Conservation (phyloP, 1,284 basidiomycete genomes). For the Ustilago lituana region DNA sequence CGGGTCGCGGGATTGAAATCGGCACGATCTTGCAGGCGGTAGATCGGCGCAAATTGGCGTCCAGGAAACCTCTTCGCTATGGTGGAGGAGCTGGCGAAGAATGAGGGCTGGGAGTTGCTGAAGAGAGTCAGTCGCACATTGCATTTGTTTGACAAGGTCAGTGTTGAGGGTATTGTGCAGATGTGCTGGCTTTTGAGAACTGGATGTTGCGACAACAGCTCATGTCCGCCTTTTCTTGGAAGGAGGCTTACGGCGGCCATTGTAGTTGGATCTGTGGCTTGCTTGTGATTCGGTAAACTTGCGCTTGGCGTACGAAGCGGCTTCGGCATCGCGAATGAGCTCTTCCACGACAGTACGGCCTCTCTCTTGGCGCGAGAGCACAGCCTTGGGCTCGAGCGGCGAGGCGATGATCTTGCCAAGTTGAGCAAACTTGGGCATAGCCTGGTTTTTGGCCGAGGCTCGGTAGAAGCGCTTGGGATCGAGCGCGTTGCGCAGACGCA, state of each 20-base stretch:
- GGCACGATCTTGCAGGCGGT: too few relatives aligned
- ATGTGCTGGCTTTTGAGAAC: background rate
- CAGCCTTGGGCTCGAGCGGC: conserved; percentile 78
- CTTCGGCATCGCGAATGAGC: conserved; percentile 85
- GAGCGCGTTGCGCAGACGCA: conserved; percentile 87
- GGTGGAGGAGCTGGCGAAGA: too few relatives aligned
- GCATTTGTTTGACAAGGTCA: too few relatives aligned
- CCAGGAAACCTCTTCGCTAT: too few relatives aligned
- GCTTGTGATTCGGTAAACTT: conserved; percentile 79
- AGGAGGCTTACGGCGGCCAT: conserved; percentile 33
- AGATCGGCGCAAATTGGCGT: too few relatives aligned
- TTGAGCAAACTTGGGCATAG: conserved; percentile 77
- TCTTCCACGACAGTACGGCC: conserved; percentile 88
- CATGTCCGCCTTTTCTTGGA: conserved; percentile 37
- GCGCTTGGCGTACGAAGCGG: conserved; percentile 87
- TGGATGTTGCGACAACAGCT: conserved; percentile 1
- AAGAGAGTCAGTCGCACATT: too few relatives aligned
- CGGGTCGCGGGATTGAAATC: too few relatives aligned
- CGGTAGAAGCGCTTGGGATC: conserved; percentile 97
- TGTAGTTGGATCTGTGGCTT: conserved; percentile 38
- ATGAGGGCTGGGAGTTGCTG: too few relatives aligned
- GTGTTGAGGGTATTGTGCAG: conserved; percentile 14
- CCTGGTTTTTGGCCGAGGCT: conserved; percentile 79
- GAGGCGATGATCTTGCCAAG: conserved; percentile 87
- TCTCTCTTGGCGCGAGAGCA: conserved; percentile 76